Evolutionary conservation across 768 basidiomycete genomes (phyloP).

Genomic region (Leccinellum albellum): DNA sequence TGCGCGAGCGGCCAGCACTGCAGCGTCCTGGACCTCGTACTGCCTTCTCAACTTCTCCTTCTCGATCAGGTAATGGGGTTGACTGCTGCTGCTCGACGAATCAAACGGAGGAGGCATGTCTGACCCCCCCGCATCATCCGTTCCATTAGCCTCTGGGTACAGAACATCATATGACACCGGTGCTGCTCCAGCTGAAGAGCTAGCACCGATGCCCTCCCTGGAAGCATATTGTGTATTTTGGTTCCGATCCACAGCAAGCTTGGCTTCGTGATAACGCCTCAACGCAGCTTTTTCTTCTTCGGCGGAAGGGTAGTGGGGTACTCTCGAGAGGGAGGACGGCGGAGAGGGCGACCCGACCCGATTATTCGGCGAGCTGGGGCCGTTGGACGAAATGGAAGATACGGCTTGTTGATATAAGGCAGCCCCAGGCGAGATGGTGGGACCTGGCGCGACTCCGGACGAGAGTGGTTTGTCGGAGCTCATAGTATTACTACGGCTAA

Average conservation of each 20-base stretch:
- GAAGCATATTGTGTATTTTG: constrained; percentile 37
- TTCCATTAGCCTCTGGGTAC: constrained; percentile 42
- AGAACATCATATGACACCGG: constrained; percentile 64
- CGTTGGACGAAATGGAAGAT: constrained; percentile 33
- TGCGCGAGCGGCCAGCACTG: constrained; percentile 33
- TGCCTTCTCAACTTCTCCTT: constrained; percentile 65
- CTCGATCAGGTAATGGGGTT: constrained; percentile 46
- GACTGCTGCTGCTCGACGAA: constrained; percentile 31
- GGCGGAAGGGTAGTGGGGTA: constrained; percentile 56
- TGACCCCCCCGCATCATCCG: constrained; percentile 17
- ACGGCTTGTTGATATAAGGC: constrained; percentile 46
- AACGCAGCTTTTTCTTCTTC: constrained; percentile 75
- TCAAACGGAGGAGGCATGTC: constrained; percentile 57
- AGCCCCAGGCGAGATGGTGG: constrained; percentile 38
- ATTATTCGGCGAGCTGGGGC: constrained; percentile 15
- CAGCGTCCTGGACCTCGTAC: constrained; percentile 66
- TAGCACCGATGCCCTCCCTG: constrained; percentile 15
- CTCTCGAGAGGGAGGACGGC: constrained; percentile 22
- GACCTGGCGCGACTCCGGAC: constrained; percentile 9
- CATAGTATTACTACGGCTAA: constrained; percentile 26
- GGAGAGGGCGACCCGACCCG: constrained; percentile 30
- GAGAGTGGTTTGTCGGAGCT: constrained; percentile 11
- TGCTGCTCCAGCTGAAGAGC: constrained; percentile 19
- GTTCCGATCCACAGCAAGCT: constrained; percentile 61
- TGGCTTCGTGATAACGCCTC: constrained; percentile 65